These are phyloP conservation scores for Calamus simplicifolius DNA, from an alignment of 176 grass and related monocot genomes.

Conservation along the genomic window DNA sequence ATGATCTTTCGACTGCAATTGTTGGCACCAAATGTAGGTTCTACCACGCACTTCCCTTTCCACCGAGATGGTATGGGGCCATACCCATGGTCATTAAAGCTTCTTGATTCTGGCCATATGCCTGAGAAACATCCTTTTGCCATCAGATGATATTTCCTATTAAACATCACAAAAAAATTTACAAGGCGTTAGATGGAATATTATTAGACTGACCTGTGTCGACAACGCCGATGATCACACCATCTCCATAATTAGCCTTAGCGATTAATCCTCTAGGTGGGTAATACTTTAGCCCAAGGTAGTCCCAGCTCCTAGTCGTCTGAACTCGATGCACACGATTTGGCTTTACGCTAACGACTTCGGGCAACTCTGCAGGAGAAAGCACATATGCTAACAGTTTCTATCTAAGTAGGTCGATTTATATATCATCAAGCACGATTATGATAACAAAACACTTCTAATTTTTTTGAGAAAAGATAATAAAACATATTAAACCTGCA, in stretches of 20 bases:
- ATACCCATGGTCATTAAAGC: conserved; percentile 17
- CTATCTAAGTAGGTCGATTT: no score
- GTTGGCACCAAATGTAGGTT: conserved; percentile 4
- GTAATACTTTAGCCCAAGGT: conserved; percentile 7
- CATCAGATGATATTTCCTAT: no score
- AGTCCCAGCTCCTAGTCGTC: conserved; percentile 43
- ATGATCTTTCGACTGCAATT: conserved; percentile 33
- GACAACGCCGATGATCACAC: conserved; percentile 30
- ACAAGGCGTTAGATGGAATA: no score
- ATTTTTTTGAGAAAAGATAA: no score
- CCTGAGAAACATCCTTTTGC: conserved; percentile 1
- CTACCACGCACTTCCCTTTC: conserved; percentile 21
- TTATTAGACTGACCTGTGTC: conserved; percentile 25
- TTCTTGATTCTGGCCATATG: conserved; percentile 28
- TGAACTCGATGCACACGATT: background rate
- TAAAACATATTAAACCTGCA: conserved; percentile 25
- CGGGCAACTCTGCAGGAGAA: conserved; percentile 21
- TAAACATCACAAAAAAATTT: no score
- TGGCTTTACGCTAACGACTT: conserved; percentile 24
- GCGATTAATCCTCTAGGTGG: conserved; percentile 5
- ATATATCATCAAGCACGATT: no score
- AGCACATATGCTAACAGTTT: no score
- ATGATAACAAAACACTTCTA: no score
- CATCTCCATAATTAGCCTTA: conserved; percentile 32
- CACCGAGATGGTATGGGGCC: conserved; percentile 13